These are phyloP conservation scores for Pseudoturritis turrita DNA, from an alignment of 345 rosid species.

Conservation along the genomic window DNA sequence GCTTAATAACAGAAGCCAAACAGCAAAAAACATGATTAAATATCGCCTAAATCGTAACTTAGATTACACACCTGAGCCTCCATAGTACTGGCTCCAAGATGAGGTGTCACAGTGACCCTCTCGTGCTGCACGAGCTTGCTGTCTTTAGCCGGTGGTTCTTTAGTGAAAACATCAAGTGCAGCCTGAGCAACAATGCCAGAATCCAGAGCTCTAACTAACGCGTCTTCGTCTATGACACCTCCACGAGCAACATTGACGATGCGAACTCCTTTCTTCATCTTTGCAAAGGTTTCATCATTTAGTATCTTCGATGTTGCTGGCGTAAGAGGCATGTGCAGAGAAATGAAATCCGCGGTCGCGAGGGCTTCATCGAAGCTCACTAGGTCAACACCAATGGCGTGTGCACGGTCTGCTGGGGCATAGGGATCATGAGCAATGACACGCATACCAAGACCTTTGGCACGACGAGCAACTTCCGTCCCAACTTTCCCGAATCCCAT, in stretches of 20 bases:
- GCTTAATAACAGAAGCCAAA: conserved; percentile 1
- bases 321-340: conserved; percentile 88
- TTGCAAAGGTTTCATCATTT: conserved; percentile 73
- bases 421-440: conserved; percentile 88
- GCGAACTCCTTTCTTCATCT: conserved; percentile 88
- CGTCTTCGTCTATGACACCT: conserved; percentile 90
- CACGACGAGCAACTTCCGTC: conserved; percentile 83
- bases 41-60: background rate
- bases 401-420: conserved; percentile 88
- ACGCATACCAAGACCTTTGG: conserved; percentile 92
- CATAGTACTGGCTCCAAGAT: conserved; percentile 88
- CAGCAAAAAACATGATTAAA: background rate
- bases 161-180: conserved; percentile 81
- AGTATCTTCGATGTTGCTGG: conserved; percentile 68
- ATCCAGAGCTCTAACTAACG: conserved; percentile 77
- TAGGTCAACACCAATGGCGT: conserved; percentile 73
- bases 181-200: conserved; percentile 89
- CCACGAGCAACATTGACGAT: conserved; percentile 91
- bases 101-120: conserved; percentile 78
- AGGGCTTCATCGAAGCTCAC: conserved; percentile 79
- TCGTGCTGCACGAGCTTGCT: conserved; percentile 77
- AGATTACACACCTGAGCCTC: conserved; percentile 74
- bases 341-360: conserved; percentile 74
- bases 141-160: conserved; percentile 69
- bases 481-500: conserved; percentile 93